phyloP scores from a whole-genome alignment of 768 basidiomycete genomes.

The Flagelloscypha sp. region DNA sequence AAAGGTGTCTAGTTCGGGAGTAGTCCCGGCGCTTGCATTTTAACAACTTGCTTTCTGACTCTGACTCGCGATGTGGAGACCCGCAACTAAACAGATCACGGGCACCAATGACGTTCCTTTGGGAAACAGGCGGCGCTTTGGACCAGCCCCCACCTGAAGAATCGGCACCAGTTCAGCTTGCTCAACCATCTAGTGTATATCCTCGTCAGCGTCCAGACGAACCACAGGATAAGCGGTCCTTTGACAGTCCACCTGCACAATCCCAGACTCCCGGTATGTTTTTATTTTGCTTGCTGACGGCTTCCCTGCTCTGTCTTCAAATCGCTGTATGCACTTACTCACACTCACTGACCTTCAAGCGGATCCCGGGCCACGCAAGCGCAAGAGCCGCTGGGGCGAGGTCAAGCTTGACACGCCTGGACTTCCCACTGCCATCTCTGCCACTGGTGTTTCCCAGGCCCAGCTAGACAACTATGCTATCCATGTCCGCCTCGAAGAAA shows the following conservation, averaged over 20 bases:
- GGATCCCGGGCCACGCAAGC: slow-evolving; percentile 81
- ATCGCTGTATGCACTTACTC: too few species aligned
- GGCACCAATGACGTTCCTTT: slow-evolving; percentile 92
- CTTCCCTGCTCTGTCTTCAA: too few species aligned
- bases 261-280: too few species aligned
- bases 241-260: too few species aligned
- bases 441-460: slow-evolving; percentile 87
- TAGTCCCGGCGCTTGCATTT: too few species aligned
- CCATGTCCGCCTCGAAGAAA: slow-evolving; percentile 92
- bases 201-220: slow-evolving; percentile 61
- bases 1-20: too few species aligned
- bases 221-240: too few species aligned
- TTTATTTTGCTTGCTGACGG: too few species aligned
- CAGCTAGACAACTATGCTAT: slow-evolving; percentile 98
- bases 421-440: slow-evolving; percentile 88
- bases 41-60: too few species aligned
- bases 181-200: slow-evolving; percentile 81
- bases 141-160: slow-evolving; percentile 82
- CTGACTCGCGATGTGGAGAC: slow-evolving; percentile 97
- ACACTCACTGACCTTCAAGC: slow-evolving; percentile 48
- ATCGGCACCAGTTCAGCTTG: slow-evolving; percentile 71
- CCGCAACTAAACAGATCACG: slow-evolving; percentile 81
- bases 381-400: slow-evolving; percentile 97
- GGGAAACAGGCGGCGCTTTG: slow-evolving; percentile 85
- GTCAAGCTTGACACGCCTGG: slow-evolving; percentile 87